phyloP scores from a whole-genome alignment of 352 stramenopile species.

The Phytophthora rubi region DNA sequence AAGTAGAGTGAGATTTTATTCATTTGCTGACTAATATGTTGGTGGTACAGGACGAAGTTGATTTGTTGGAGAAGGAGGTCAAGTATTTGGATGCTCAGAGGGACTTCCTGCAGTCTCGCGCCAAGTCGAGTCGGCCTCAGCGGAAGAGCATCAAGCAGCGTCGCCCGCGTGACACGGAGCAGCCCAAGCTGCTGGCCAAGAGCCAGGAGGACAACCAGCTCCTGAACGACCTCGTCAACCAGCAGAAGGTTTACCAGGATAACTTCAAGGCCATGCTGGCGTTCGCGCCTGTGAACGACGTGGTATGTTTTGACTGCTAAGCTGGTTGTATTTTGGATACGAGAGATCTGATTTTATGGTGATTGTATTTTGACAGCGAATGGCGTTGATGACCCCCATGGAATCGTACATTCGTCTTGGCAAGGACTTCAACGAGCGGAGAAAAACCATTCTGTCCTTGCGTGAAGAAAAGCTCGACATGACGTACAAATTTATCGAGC shows the following conservation, averaged over 20 bases:
- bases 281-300: slow-evolving; percentile 77
- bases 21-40: not conserved
- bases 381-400: slow-evolving; percentile 83
- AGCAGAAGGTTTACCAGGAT: slow-evolving; percentile 77
- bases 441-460: slow-evolving; percentile 61
- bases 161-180: slow-evolving; percentile 40
- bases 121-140: slow-evolving; percentile 47
- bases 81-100: slow-evolving; percentile 76
- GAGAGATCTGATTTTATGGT: not conserved
- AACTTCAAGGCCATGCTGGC: slow-evolving; percentile 84
- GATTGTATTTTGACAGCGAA: slow-evolving; percentile 38
- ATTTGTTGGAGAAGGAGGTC: slow-evolving; percentile 71
- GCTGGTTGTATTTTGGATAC: not conserved
- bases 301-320: slow-evolving; percentile 38
- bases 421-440: slow-evolving; percentile 66
- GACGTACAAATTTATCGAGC: slow-evolving; percentile 83
- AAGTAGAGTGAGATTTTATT: too few relatives aligned
- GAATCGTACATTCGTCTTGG: slow-evolving; percentile 77
- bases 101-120: slow-evolving; percentile 65
- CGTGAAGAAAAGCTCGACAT: slow-evolving; percentile 82
- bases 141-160: slow-evolving; percentile 63
- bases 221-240: slow-evolving; percentile 61
- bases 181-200: slow-evolving; percentile 49
- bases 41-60: slow-evolving; percentile 48
- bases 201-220: slow-evolving; percentile 57